phyloP scores from a whole-genome alignment of 805 yeast species.

The Candida nemodendra region DNA sequence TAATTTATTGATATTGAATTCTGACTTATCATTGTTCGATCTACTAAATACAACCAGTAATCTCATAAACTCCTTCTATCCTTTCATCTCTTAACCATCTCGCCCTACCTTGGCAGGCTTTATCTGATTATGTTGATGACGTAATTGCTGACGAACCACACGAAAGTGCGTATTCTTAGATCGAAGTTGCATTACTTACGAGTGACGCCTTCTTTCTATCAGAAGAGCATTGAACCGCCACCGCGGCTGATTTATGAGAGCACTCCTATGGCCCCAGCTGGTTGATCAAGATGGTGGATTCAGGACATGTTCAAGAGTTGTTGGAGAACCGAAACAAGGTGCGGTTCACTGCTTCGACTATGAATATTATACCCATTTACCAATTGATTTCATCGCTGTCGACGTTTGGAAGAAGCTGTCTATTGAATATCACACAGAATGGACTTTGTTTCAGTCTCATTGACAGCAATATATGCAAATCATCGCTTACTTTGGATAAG shows the following conservation, averaged over 20 bases:
- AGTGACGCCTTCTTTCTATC: neutral
- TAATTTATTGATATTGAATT: no score
- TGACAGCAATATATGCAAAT: conserved; percentile 42
- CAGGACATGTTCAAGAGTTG: conserved; percentile 1
- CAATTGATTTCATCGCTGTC: conserved; percentile 27
- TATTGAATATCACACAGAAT: conserved; percentile 40
- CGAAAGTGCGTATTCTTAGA: no score
- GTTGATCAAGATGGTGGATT: neutral
- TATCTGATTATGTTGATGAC: neutral
- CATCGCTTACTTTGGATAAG: conserved; percentile 37
- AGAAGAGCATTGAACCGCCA: neutral
- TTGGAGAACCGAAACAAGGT: conserved; percentile 10
- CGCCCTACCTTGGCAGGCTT: no score
- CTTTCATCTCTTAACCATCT: no score
- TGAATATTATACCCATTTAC: conserved; percentile 25
- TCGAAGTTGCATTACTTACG: no score
- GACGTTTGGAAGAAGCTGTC: conserved; percentile 31
- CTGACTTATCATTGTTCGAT: conserved; percentile 4
- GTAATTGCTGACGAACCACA: no score
- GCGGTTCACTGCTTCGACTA: conserved; percentile 29
- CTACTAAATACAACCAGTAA: neutral
- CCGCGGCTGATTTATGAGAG: no score
- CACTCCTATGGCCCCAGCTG: no score
- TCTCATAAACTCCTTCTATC: no score
- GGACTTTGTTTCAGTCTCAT: conserved; percentile 53